Conservation (phyloP, 805 yeast genomes). For the Suhomyces sp. region DNA sequence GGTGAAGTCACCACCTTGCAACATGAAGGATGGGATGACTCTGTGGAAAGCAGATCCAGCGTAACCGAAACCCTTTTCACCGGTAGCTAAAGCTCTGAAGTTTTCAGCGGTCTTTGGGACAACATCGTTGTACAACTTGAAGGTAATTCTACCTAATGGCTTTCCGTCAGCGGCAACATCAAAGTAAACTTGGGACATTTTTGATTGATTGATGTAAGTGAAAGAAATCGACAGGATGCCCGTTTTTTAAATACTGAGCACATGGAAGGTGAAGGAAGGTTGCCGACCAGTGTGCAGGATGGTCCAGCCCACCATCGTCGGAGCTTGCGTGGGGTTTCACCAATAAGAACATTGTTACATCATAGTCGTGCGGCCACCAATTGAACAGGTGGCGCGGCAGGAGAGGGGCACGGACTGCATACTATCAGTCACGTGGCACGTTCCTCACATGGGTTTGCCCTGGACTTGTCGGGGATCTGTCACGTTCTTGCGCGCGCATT, state of each 20-base stretch:
- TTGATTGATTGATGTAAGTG: not conserved
- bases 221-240: constrained; percentile 1
- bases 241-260: constrained; percentile 1
- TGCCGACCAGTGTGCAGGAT: constrained; percentile 2
- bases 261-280: constrained; percentile 3
- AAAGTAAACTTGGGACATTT: constrained; percentile 73
- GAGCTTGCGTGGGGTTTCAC: constrained; percentile 1
- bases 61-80: constrained; percentile 46
- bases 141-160: constrained; percentile 73
- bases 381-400: not conserved
- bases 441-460: not conserved
- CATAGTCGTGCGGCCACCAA: constrained; percentile 1
- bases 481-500: not conserved
- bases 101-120: constrained; percentile 96
- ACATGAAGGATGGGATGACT: constrained; percentile 47
- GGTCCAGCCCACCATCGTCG: not conserved
- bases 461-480: not conserved
- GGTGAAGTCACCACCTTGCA: constrained; percentile 50
- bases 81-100: constrained; percentile 87
- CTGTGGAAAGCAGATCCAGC: constrained; percentile 45
- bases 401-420: not conserved
- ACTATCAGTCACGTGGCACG: not conserved
- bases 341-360: constrained; percentile 2
- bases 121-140: constrained; percentile 84
- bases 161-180: constrained; percentile 75